Conservation (phyloP, 1,284 basidiomycete genomes). For the Leucoagaricus sp. region DNA sequence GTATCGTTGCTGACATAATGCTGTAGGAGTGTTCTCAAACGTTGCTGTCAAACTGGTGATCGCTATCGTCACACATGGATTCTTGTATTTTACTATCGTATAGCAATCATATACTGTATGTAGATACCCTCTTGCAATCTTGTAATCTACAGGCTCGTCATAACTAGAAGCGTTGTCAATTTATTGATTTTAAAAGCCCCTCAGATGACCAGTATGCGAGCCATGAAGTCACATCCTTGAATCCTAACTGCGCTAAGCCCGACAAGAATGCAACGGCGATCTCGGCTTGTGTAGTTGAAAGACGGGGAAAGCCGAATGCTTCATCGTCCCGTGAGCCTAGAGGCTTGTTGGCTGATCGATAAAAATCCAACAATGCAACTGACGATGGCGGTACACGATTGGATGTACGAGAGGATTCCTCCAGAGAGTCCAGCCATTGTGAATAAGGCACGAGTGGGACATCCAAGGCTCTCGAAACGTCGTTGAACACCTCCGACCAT, state of each 20-base stretch:
- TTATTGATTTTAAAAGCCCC: constrained; percentile 1
- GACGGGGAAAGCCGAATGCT: constrained; percentile 20
- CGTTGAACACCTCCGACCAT: constrained; percentile 25
- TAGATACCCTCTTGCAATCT: constrained; percentile 4
- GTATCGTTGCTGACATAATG: constrained; percentile 6
- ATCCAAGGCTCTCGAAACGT: constrained; percentile 22
- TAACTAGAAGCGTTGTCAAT: neutral
- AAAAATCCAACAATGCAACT: constrained; percentile 20
- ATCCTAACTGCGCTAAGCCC: constrained; percentile 13
- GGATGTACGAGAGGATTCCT: constrained; percentile 16
- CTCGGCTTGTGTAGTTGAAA: constrained; percentile 15
- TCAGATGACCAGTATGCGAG: constrained; percentile 15
- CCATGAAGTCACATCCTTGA: constrained; percentile 17
- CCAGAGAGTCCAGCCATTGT: constrained; percentile 31
- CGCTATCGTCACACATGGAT: neutral
- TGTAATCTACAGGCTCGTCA: neutral
- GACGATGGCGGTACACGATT: constrained; percentile 11
- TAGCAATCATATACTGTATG: neutral
- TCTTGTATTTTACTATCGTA: neutral
- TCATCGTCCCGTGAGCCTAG: constrained; percentile 16
- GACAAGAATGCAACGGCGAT: neutral
- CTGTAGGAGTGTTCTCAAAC: constrained; percentile 56
- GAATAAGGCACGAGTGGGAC: constrained; percentile 32
- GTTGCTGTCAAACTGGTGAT: constrained; percentile 47
- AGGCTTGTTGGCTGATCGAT: constrained; percentile 17